These are phyloP conservation scores for Fusarium illudens DNA, from an alignment of 2,329 filamentous ascomycete species.

Conservation along the genomic window DNA sequence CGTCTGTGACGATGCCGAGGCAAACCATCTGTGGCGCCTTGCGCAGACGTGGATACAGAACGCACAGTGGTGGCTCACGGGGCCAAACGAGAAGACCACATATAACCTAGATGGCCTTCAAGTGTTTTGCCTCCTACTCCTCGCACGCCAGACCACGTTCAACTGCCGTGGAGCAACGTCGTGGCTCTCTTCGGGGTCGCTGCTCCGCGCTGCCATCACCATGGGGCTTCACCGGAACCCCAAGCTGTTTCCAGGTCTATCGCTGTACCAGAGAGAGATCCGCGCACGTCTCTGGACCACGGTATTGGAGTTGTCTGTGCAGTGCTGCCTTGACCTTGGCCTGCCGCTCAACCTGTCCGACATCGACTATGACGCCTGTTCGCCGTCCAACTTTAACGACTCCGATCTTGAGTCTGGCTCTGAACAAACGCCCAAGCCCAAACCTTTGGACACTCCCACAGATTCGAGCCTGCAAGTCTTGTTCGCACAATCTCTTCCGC, in stretches of 20 bases:
- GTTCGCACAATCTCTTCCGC: slow-evolving; percentile 31
- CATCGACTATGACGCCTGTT: slow-evolving; percentile 29
- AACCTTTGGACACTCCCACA: slow-evolving; percentile 23
- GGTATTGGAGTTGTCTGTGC: slow-evolving; percentile 35
- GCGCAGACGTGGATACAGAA: slow-evolving; percentile 41
- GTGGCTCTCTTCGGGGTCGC: slow-evolving; percentile 39
- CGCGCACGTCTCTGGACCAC: slow-evolving; percentile 38
- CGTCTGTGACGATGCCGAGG: slow-evolving; percentile 21
- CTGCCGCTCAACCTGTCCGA: slow-evolving; percentile 32
- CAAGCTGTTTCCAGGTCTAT: slow-evolving; percentile 29
- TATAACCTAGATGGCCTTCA: slow-evolving; percentile 40
- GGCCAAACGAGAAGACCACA: slow-evolving; percentile 37
- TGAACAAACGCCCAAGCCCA: slow-evolving; percentile 3
- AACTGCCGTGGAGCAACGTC: slow-evolving; percentile 40
- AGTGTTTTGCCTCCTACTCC: slow-evolving; percentile 36
- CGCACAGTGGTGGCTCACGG: slow-evolving; percentile 41
- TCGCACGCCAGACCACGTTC: slow-evolving; percentile 39
- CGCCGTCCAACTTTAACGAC: slow-evolving; percentile 39
- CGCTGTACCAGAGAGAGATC: slow-evolving; percentile 33
- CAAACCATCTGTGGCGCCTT: slow-evolving; percentile 21
- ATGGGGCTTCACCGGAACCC: slow-evolving; percentile 41
- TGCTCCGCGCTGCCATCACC: slow-evolving; percentile 38
- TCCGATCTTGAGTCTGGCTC: slow-evolving; percentile 24
- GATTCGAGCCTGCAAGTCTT: slow-evolving; percentile 37
- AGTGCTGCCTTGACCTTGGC: slow-evolving; percentile 37